Base-by-base conservation (phyloP, 2,329 filamentous ascomycete genomes). In the Diplodia scrobiculata region DNA sequence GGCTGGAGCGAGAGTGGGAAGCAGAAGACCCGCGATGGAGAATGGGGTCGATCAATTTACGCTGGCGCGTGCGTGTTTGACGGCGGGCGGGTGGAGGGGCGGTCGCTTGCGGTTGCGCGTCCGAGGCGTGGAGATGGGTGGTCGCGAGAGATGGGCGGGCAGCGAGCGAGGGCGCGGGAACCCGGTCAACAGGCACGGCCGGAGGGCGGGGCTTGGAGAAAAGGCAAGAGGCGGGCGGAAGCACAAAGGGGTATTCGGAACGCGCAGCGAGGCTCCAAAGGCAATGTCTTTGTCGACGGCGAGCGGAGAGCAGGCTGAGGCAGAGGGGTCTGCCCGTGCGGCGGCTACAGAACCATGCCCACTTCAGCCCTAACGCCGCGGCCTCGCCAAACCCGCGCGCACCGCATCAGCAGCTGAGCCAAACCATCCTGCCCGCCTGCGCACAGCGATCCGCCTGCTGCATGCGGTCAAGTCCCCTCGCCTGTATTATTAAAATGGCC, bases 71-170 rank as follows among this genome's bases (percentile, higher is more conserved):
- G 29, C 7, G 45, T 45, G 47, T 3, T 60, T 25, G 17, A 48
- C 29, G 58, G 45, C 21, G 13, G 25, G 25, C 21, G 58, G 58
- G 27, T 32, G 38, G 34, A 17, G 25, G 45, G 25, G 17, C 25
- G 55, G 58, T 21, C 58, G 41, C 41, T 62, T 63, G 59, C 45
- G 59, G 29, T 63, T 63, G 60, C 60, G 60, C 48, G 32, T 53
- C 25, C 60, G 34, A n/a, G 47, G 58, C 29, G n/a, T 62, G 41
- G 58, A 36, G 58, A n/a, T 36, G 55, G 58, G 58, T 34, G 45
- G 45, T 62, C 58, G 58, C 58, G 58, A 50, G 38, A 59, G 38
- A 21, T 25, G 27, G 29, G 58, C 58, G 38, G 58, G 58, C 58
- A 62, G 58, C 45, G 45, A 62, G 58, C 58, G 58, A 62, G 58